Percentiles rank a stretch among this genome's conserved stretches.
Evolutionary conservation across 1,284 basidiomycete species (phyloP).

Genomic region (Fistulina hepatica): DNA sequence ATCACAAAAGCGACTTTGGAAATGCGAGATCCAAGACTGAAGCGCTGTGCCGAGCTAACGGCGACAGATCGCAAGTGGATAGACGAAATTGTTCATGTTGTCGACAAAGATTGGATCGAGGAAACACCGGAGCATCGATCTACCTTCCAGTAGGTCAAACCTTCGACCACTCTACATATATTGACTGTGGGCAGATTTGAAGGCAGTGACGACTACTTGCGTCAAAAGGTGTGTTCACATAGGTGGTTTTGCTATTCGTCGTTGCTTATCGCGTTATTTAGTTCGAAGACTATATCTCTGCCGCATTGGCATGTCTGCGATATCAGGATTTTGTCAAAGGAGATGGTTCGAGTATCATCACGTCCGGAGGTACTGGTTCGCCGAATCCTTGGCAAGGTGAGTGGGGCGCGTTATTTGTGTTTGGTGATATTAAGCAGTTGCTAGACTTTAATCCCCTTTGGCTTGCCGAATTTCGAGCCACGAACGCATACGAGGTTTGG

Average conservation of each 20-base stretch:
- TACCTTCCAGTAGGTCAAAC: conserved; percentile 44
- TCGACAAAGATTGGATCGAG: conserved; percentile 72
- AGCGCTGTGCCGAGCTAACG: conserved; percentile 72
- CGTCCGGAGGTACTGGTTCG: conserved; percentile 50
- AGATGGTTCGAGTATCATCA: conserved; percentile 49
- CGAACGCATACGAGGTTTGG: conserved; percentile 82
- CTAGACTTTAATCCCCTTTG: conserved; percentile 73
- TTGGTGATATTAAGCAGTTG: no score
- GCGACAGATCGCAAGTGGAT: conserved; percentile 97
- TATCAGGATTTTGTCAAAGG: conserved; percentile 78
- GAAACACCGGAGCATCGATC: conserved; percentile 36
- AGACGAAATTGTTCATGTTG: conserved; percentile 65
- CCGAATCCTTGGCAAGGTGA: conserved; percentile 6
- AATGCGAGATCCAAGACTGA: conserved; percentile 73
- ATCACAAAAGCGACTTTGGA: conserved; percentile 83
- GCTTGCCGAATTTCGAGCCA: conserved; percentile 75
- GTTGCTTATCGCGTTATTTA: conserved; percentile 19
- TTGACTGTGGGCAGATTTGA: conserved; percentile 48
- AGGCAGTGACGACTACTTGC: conserved; percentile 87
- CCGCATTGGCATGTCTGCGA: conserved; percentile 74
- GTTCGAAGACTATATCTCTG: conserved; percentile 81
- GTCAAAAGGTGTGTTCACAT: conserved; percentile 67
- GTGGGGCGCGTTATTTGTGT: no score
- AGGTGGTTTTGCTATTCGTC: conserved; percentile 2
- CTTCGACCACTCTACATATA: not conserved